Conservation (phyloP, 2,329 filamentous ascomycete species). For the Verticillium alfalfae region DNA sequence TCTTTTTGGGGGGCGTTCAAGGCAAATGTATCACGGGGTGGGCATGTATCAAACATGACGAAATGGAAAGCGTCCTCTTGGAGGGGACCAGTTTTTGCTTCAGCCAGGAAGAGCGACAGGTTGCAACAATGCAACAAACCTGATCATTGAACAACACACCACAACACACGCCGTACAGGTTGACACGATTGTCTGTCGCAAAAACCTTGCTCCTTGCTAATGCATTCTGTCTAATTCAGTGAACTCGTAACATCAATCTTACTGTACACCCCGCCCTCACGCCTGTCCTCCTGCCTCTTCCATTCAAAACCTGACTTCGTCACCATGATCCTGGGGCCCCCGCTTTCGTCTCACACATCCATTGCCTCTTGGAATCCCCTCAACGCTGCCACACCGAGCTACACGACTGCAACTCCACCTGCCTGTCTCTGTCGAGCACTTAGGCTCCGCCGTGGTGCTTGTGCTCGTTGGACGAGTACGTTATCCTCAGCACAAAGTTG, state of each 20-base stretch:
- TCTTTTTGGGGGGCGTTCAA: no score
- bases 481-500: slow-evolving; percentile 84
- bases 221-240: neutral
- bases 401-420: neutral
- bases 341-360: no score
- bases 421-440: neutral
- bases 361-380: no score
- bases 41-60: no score
- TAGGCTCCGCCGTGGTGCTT: neutral
- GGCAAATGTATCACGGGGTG: no score
- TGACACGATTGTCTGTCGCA: neutral
- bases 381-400: no score
- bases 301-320: neutral
- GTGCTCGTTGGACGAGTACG: slow-evolving; percentile 30
- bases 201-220: neutral
- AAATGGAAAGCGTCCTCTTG: no score
- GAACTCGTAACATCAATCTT: neutral
- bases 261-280: neutral
- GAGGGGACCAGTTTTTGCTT: no score
- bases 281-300: neutral
- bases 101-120: no score
- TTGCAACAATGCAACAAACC: no score
- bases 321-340: no score
- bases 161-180: neutral
- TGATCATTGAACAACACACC: neutral